Base-by-base conservation (phyloP, 225 moss, liverwort and hornwort species). In the Asterella californica region DNA sequence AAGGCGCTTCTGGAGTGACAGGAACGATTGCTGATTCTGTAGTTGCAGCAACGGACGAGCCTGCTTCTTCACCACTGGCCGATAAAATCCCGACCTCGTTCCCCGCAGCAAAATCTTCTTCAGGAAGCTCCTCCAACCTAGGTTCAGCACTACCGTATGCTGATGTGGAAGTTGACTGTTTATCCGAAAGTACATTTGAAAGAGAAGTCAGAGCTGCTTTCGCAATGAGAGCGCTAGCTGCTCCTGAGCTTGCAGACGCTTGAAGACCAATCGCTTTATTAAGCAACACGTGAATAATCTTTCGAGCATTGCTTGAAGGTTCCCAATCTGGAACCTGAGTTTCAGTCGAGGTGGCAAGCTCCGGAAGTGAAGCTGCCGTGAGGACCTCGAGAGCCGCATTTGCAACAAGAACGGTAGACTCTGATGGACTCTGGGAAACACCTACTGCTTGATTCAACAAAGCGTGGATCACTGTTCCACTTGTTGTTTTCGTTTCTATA, bases 251-350 rank as follows among this genome's bases (percentile, higher is more conserved):
- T 73, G 85, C 83, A 77, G 85, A 83, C 18, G 84, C 81, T 76
- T 83, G 89, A 32, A 90, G 85, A 46, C 91, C 96, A n/a, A 91
- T 79, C 30, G 88, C 89, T 71, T 82, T 91, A 77, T 92, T 89
- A 62, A 92, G 38, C 82, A 92, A 79, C 29, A 84, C 75, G 74
- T 90, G 90, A 78, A 94, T 81, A 59, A 88, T 29, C 57, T 79
- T 85, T 78, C 83, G 84, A 73, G 75, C 82, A 17, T 33, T 77
- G 57, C 75, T 70, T 52, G 76, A 52, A 27, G 81, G 38, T 77
- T 77, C 76, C 52, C 64, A 53, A 25, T 64, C 75, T 71, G 68
- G 61, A 53, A 32, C 55, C 68, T 70, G 67, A 50, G 32, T 50
- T 29, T 80, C 82, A 50, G 54, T 18, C 14, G 73, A 47, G 32